These are phyloP conservation scores for Medicago ruthenica DNA, from an alignment of 306 rosid genomes.

Conservation along the genomic window DNA sequence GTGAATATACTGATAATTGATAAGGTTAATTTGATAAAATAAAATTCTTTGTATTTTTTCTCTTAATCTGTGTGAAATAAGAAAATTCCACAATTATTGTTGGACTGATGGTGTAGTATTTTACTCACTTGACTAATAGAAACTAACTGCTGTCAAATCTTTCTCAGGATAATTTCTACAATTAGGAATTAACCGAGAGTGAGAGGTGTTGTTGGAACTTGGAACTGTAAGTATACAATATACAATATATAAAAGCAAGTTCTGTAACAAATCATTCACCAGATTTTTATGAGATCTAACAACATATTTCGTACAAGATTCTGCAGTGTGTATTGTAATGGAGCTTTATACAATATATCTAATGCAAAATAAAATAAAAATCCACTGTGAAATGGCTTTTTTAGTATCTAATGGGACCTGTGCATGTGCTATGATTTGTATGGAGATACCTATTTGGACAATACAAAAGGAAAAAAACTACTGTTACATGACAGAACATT, in stretches of 20 bases:
- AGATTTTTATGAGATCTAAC: conserved; percentile 28
- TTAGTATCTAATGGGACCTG: conserved; percentile 44
- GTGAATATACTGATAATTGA: too few relatives aligned
- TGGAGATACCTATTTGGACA: conserved; percentile 32
- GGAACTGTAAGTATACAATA: neutral
- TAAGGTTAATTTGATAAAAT: too few relatives aligned
- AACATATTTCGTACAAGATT: conserved; percentile 32
- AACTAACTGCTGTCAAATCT: conserved; percentile 9
- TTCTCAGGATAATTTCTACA: conserved; percentile 20
- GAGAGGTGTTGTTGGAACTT: neutral
- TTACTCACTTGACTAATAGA: neutral
- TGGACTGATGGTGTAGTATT: too few relatives aligned
- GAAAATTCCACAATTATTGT: too few relatives aligned
- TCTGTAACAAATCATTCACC: conserved; percentile 14
- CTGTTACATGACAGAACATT: conserved; percentile 40
- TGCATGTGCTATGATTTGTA: conserved; percentile 44
- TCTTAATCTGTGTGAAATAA: too few relatives aligned
- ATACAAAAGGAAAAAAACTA: conserved; percentile 31
- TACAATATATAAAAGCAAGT: neutral
- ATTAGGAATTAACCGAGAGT: too few relatives aligned
- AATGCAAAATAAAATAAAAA: too few relatives aligned
- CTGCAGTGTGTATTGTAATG: conserved; percentile 24
- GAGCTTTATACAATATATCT: conserved; percentile 28
- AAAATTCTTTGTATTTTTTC: too few relatives aligned
- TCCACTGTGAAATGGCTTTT: conserved; percentile 46